Percentiles rank a stretch among this genome's conserved stretches.
These are phyloP conservation scores for Tolypocladium amazonense DNA, from an alignment of 2,329 filamentous ascomycete genomes.

Conservation along the genomic window DNA sequence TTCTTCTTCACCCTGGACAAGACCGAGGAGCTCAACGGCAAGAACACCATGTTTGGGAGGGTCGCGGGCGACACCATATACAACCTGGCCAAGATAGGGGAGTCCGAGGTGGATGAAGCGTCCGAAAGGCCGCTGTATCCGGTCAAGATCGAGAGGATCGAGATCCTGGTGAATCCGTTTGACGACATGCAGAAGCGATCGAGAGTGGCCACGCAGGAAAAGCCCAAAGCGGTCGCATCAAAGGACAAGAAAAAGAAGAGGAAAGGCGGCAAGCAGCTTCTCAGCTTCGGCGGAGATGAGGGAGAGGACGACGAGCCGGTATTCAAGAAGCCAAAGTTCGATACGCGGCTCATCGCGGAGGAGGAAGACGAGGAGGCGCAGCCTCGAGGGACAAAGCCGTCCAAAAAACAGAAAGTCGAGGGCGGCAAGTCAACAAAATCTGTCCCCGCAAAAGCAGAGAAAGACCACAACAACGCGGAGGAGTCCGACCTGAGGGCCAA, in stretches of 20 bases:
- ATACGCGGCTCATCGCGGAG: slow-evolving; percentile 60
- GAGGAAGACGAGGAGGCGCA: slow-evolving; percentile 23
- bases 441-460: slow-evolving; percentile 4
- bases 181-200: slow-evolving; percentile 66
- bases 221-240: slow-evolving; percentile 24
- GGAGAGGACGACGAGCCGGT: slow-evolving; percentile 43
- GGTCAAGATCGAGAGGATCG: slow-evolving; percentile 61
- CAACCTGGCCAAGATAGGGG: slow-evolving; percentile 88
- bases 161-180: slow-evolving; percentile 74
- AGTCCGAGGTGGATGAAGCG: slow-evolving; percentile 69
- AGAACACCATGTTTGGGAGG: slow-evolving; percentile 89
- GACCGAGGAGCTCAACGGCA: slow-evolving; percentile 73
- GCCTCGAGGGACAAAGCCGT: slow-evolving; percentile 13
- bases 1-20: slow-evolving; percentile 93
- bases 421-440: slow-evolving; percentile 17
- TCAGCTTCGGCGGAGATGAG: slow-evolving; percentile 70
- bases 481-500: neutral
- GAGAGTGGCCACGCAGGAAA: slow-evolving; percentile 39
- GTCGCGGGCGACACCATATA: slow-evolving; percentile 93
- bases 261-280: slow-evolving; percentile 63
- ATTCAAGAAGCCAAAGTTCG: slow-evolving; percentile 68
- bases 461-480: slow-evolving; percentile 5
- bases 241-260: slow-evolving; percentile 58
- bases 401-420: slow-evolving; percentile 18
- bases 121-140: slow-evolving; percentile 80